These are phyloP conservation scores for Dysphania ambrosioides DNA, from an alignment of 148 eudicot genomes.

Conservation along the genomic window DNA sequence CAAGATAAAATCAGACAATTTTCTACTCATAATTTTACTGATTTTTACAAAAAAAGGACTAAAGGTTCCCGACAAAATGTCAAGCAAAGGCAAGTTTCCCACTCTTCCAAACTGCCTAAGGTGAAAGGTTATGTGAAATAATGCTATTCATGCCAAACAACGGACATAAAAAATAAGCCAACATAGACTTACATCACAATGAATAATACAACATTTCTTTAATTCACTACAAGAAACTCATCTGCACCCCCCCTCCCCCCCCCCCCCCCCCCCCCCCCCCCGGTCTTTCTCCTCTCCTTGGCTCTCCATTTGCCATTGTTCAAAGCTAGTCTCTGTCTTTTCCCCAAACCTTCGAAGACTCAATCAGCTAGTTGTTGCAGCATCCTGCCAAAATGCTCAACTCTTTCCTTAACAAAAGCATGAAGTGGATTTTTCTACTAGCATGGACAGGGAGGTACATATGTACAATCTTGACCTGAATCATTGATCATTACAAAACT, in stretches of 20 bases:
- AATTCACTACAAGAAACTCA: background rate
- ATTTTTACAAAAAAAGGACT: no score
- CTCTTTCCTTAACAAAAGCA: background rate
- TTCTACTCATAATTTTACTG: background rate
- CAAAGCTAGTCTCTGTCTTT: background rate
- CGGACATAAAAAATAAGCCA: background rate
- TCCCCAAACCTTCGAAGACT: background rate
- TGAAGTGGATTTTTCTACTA: background rate
- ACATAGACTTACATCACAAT: background rate
- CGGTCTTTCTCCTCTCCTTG: no score
- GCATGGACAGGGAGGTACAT: background rate
- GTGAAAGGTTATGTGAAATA: background rate
- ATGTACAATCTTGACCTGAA: background rate
- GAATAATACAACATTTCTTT: background rate
- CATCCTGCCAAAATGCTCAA: background rate
- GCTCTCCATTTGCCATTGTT: background rate
- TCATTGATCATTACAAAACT: no score
- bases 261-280: background rate
- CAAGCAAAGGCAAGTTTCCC: background rate
- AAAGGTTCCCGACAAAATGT: no score
- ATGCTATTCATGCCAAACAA: background rate
- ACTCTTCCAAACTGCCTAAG: background rate
- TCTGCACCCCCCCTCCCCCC: background rate
- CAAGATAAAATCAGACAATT: background rate
- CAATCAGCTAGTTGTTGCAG: background rate